These are phyloP conservation scores for Aureoboletus auriporus DNA, from an alignment of 768 basidiomycete genomes.

Conservation along the genomic window DNA sequence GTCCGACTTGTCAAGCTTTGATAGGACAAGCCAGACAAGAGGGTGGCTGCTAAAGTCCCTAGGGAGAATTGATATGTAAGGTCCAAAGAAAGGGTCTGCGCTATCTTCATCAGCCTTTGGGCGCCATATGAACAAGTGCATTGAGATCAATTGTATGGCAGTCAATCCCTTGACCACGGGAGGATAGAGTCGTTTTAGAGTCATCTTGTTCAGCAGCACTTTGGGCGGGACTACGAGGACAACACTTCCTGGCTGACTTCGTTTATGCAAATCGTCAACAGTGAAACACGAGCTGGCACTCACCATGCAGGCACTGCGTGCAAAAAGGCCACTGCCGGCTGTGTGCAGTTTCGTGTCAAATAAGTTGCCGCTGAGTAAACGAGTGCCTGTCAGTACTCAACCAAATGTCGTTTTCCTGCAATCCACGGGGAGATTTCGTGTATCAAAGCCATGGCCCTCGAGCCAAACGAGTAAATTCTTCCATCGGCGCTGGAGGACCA, in stretches of 20 bases:
- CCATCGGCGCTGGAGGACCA: conserved; percentile 34
- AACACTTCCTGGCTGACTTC: conserved; percentile 44
- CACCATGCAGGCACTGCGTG: conserved; percentile 41
- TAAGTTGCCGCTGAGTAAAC: neutral
- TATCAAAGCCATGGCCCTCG: conserved; percentile 43
- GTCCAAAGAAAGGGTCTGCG: conserved; percentile 55
- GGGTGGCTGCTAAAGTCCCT: conserved; percentile 73
- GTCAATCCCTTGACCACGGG: conserved; percentile 34
- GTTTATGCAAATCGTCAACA: neutral
- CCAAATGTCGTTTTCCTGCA: conserved; percentile 48
- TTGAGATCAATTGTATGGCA: conserved; percentile 71
- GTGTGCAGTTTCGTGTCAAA: conserved; percentile 15
- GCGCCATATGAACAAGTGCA: conserved; percentile 74
- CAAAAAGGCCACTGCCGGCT: conserved; percentile 70
- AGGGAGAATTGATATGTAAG: conserved; percentile 80
- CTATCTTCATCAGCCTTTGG: conserved; percentile 42
- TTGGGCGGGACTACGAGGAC: conserved; percentile 69
- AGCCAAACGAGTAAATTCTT: conserved; percentile 51
- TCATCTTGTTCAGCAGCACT: conserved; percentile 69
- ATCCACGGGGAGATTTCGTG: conserved; percentile 43
- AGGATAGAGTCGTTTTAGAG: conserved; percentile 61
- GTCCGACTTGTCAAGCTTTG: conserved; percentile 14
- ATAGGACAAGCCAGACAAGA: conserved; percentile 61
- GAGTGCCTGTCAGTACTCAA: conserved; percentile 28
- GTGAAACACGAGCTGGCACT: conserved; percentile 11